Evolutionary conservation across 768 basidiomycete species (phyloP).

Genomic region (Collybia sp.): DNA sequence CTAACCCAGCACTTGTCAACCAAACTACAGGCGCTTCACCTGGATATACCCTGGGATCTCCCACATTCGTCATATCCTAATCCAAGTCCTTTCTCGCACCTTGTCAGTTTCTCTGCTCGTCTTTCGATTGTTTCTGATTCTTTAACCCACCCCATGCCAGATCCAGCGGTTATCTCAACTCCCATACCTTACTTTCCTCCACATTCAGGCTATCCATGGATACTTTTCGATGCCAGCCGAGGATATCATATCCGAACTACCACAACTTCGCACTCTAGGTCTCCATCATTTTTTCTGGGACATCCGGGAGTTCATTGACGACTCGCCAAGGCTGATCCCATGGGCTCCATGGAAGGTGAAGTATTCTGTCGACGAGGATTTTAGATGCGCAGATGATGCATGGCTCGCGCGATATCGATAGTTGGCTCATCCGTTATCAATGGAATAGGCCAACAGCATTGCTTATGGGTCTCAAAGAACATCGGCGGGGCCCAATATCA

Average conservation of each 20-base stretch:
- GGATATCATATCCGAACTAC: constrained; percentile 28
- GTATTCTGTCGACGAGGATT: constrained; percentile 33
- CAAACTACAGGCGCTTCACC: constrained; percentile 28
- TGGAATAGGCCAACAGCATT: too few relatives aligned
- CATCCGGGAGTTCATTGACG: constrained; percentile 20
- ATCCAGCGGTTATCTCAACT: constrained; percentile 9
- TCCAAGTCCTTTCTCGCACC: constrained; percentile 13
- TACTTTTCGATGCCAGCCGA: constrained; percentile 26
- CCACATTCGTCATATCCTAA: constrained; percentile 10
- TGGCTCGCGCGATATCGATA: constrained; percentile 34
- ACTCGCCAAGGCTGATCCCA: constrained; percentile 12
- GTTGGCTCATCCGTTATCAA: too few relatives aligned
- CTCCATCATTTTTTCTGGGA: constrained; percentile 33
- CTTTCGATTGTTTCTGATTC: neutral
- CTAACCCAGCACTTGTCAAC: constrained; percentile 21
- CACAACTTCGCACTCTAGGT: constrained; percentile 27
- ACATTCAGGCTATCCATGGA: constrained; percentile 26
- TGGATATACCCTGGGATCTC: constrained; percentile 29
- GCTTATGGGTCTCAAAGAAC: too few relatives aligned
- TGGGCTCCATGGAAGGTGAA: constrained; percentile 37
- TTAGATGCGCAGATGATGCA: constrained; percentile 26
- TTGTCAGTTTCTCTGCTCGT: constrained; percentile 15
- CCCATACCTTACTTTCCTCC: constrained; percentile 28
- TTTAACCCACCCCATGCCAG: neutral
- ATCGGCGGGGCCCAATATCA: too few relatives aligned